Percentiles rank a stretch among this genome's conserved stretches.
Evolutionary conservation across 352 stramenopile genomes (phyloP).

Genomic region (Globisporangium emineosum): DNA sequence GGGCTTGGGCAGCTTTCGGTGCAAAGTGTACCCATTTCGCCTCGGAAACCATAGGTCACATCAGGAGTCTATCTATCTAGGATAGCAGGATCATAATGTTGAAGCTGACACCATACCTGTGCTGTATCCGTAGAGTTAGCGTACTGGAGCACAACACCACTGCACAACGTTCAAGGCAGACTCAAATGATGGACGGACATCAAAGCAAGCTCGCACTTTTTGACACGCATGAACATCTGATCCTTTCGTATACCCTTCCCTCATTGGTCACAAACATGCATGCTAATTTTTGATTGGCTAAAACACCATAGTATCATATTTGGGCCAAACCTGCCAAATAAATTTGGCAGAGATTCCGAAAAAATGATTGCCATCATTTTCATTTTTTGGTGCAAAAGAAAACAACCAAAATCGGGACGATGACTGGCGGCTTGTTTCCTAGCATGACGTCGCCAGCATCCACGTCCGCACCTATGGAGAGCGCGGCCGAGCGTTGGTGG

Average conservation of each 20-base stretch:
- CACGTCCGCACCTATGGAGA: not conserved
- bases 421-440: not conserved
- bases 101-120: not conserved
- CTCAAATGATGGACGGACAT: too few relatives aligned
- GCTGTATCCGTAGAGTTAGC: not conserved
- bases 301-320: too few relatives aligned
- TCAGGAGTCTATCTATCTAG: not conserved
- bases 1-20: not conserved
- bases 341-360: not conserved
- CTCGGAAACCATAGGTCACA: slow-evolving; percentile 6
- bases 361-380: too few relatives aligned
- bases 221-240: too few relatives aligned
- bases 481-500: slow-evolving; percentile 31
- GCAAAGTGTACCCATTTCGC: slow-evolving; percentile 11
- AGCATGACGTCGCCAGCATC: not conserved
- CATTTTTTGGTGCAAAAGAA: not conserved
- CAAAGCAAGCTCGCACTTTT: too few relatives aligned
- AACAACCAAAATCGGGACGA: not conserved
- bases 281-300: not conserved
- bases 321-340: too few relatives aligned
- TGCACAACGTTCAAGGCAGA: too few relatives aligned
- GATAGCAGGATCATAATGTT: not conserved
- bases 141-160: too few relatives aligned
- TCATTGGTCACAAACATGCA: not conserved
- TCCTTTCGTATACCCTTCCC: not conserved